A percentile compares a stretch with the other conserved stretches of the same genome.
These are phyloP conservation scores for Colletotrichum limetticola DNA, from an alignment of 2,329 filamentous ascomycete species.

Conservation along the genomic window DNA sequence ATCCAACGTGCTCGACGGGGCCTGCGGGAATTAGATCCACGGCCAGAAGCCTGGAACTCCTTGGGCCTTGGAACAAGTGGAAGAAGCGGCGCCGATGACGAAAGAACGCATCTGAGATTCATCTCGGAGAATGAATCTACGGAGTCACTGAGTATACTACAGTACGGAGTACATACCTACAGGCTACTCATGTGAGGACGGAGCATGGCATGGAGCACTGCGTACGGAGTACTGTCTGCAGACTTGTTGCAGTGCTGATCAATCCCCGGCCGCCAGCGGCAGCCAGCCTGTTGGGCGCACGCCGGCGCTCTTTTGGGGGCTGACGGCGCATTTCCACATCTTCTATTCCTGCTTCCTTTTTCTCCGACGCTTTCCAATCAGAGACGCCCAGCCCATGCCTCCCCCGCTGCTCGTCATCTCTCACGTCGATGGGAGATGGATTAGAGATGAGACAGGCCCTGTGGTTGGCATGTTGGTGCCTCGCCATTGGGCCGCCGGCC, in stretches of 20 bases:
- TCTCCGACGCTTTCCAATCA: conserved; percentile 30
- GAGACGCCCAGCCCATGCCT: conserved; percentile 10
- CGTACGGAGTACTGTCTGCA: background rate
- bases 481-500: conserved; percentile 11
- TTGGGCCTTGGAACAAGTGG: conserved; percentile 26
- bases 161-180: too few relatives aligned
- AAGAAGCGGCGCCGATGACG: conserved; percentile 29
- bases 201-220: background rate
- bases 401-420: conserved; percentile 32
- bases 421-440: conserved; percentile 14
- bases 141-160: too few relatives aligned
- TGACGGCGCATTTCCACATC: conserved; percentile 33
- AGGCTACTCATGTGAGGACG: too few relatives aligned
- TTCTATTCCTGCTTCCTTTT: conserved; percentile 30
- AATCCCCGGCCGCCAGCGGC: background rate
- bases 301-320: background rate
- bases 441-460: conserved; percentile 33
- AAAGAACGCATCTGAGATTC: conserved; percentile 29
- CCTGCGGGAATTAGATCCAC: conserved; percentile 33
- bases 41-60: conserved; percentile 28
- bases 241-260: background rate
- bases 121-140: background rate
- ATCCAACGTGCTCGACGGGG: conserved; percentile 22
- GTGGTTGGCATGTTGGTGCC: conserved; percentile 1
- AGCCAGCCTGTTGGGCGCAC: background rate